Percentiles rank a stretch among this genome's conserved stretches.
Evolutionary conservation across 192 early-diverging fungal genomes (phyloP).

Genomic region (Oehlia diaphana): DNA sequence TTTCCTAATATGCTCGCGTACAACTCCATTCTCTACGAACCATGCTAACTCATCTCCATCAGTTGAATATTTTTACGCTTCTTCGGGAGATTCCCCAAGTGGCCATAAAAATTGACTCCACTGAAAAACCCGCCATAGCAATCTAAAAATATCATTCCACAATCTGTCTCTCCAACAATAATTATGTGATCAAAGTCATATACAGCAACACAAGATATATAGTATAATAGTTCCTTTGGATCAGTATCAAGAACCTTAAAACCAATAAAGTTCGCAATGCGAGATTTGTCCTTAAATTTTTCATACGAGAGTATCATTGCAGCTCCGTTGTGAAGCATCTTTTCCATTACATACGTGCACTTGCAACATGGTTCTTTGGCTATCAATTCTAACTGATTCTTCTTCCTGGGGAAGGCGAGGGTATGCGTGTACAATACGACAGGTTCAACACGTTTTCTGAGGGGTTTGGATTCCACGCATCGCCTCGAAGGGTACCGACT

Average conservation of each 20-base stretch:
- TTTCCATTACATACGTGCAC: neutral
- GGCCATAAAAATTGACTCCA: neutral
- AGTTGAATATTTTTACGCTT: neutral
- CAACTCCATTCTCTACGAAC: no score
- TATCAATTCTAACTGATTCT: no score
- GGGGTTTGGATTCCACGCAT: neutral
- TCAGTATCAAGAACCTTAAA: neutral
- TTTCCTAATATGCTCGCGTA: no score
- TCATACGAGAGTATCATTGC: neutral
- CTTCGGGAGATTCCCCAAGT: conserved; percentile 20
- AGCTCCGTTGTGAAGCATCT: no score
- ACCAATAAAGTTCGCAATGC: conserved; percentile 7
- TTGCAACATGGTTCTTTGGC: neutral
- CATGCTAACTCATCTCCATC: no score
- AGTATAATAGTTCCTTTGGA: conserved; percentile 4
- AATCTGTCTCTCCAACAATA: neutral
- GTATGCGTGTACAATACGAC: neutral
- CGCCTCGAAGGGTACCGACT: conserved; percentile 7
- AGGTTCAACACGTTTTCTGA: neutral
- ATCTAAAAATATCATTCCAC: conserved; percentile 25
- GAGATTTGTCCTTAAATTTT: neutral
- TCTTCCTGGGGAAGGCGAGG: no score
- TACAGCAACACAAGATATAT: conserved; percentile 13
- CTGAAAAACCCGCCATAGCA: conserved; percentile 15
- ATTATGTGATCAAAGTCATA: conserved; percentile 25